Evolutionary conservation across 1,284 basidiomycete genomes (phyloP).

Genomic region (Ustilago hordei): DNA sequence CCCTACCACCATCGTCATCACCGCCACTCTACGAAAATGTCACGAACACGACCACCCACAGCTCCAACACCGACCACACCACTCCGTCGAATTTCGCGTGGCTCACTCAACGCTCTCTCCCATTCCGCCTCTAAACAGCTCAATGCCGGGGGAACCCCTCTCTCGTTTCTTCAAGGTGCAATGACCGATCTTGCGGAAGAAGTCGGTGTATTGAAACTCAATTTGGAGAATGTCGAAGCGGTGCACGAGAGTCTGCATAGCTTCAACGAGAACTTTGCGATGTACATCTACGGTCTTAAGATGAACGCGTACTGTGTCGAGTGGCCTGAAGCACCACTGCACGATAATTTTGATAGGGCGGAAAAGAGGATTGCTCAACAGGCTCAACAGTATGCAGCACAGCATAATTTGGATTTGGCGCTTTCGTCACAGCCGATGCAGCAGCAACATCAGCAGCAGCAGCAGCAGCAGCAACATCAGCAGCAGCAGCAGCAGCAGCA

Average conservation of each 20-base stretch:
- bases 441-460: background rate
- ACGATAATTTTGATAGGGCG: slow-evolving; percentile 61
- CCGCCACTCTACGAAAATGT: slow-evolving; percentile 15
- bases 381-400: slow-evolving; percentile 47
- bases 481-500: slow-evolving; percentile 17
- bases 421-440: slow-evolving; percentile 14
- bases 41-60: slow-evolving; percentile 26
- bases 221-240: slow-evolving; percentile 78
- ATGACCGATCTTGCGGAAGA: slow-evolving; percentile 89
- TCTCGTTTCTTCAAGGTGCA: slow-evolving; percentile 86
- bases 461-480: too few relatives aligned
- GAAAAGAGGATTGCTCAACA: slow-evolving; percentile 54
- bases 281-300: slow-evolving; percentile 89
- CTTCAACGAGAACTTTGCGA: slow-evolving; percentile 93
- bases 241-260: slow-evolving; percentile 82
- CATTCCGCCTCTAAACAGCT: slow-evolving; percentile 71
- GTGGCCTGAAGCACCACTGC: slow-evolving; percentile 77
- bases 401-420: slow-evolving; percentile 34
- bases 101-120: slow-evolving; percentile 85
- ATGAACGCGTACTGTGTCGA: slow-evolving; percentile 94
- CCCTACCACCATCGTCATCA: slow-evolving; percentile 6
- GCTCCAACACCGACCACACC: slow-evolving; percentile 74
- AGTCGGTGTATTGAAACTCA: slow-evolving; percentile 80
- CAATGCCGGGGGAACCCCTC: slow-evolving; percentile 73
- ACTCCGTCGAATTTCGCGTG: slow-evolving; percentile 87